Conservation (phyloP, 352 stramenopile genomes). For the Phytopythium helicoides region DNA sequence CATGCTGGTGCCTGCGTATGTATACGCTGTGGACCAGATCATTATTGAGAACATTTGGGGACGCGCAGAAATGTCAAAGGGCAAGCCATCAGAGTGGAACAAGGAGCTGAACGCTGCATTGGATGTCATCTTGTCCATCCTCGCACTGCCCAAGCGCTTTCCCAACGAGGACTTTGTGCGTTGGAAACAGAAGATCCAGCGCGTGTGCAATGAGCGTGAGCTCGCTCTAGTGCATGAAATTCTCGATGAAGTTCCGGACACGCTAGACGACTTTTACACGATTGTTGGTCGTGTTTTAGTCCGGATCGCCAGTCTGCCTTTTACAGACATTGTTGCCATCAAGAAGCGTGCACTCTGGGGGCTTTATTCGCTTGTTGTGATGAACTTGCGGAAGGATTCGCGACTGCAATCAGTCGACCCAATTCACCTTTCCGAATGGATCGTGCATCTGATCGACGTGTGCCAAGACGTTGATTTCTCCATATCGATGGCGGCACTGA, state of each 20-base stretch:
- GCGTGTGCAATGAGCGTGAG: conserved; percentile 37
- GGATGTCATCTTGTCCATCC: conserved; percentile 73
- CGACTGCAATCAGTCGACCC: conserved; percentile 31
- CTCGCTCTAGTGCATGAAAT: conserved; percentile 36
- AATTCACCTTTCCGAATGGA: conserved; percentile 65
- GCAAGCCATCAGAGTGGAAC: conserved; percentile 77
- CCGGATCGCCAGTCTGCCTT: conserved; percentile 69
- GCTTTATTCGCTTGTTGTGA: conserved; percentile 72
- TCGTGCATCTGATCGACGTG: conserved; percentile 78
- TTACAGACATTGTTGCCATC: conserved; percentile 72
- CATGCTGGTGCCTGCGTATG: conserved; percentile 73
- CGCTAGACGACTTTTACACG: conserved; percentile 60
- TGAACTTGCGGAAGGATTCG: conserved; percentile 44
- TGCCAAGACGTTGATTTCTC: conserved; percentile 74
- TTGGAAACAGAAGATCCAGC: conserved; percentile 68
- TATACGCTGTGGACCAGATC: conserved; percentile 80
- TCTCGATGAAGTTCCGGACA: conserved; percentile 69
- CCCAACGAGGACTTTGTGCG: conserved; percentile 75
- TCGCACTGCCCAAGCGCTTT: conserved; percentile 71
- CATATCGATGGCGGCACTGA: conserved; percentile 74
- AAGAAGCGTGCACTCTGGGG: conserved; percentile 83
- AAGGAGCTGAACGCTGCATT: conserved; percentile 75
- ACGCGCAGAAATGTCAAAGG: conserved; percentile 59
- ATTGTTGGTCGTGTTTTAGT: conserved; percentile 76
- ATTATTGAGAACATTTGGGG: conserved; percentile 83